Evolutionary conservation across 2,329 filamentous ascomycete genomes (phyloP), one percentile per base, ranked within the genome.

Genomic region (Colletotrichum phormii): DNA sequence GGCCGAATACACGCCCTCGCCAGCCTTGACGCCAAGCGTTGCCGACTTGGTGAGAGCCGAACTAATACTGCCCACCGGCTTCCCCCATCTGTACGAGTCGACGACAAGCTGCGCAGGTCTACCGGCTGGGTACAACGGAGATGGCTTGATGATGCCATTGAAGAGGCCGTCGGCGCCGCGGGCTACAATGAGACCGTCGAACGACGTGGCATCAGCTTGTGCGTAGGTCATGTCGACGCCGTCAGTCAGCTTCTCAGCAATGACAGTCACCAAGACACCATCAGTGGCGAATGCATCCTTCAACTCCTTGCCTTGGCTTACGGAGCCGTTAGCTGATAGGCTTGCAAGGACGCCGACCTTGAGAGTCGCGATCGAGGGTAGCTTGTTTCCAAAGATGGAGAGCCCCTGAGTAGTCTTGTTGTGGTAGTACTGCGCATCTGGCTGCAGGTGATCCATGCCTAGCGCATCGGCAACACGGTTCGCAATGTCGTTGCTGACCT

Each of bases 351-450:
- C 86, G 12, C 89, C 92, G 29, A 95, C 88, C 54, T 87, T 90
- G 2, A 94, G 83, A 0, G 88, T 89, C 9, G 89, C 89, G 61
- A 94, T 86, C 22, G 86, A 90, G 1, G 89, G 85, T 3, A 94
- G 85, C 4, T 86, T 86, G 57, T 83, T 81, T 60, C 87, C 87
- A 68, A 92, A 90, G 49, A 91, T 88, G 65, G 89, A 89, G 53
- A 94, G 84, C 26, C 87, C 87, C 5, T 81, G 82, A 0, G 92
- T 94, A 8, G 82, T 90, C 82, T 94, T 94, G 80, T 90, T 82
- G 80, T 94, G 90, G 82, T 94, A 95, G 83, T 87, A 94, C 0
- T 82, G 90, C 1, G 84, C 76, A 75, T 94, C 91, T 0, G 91
- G 86, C 0, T 82, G 82, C 0, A 92, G 92, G 0, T 87, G 88